phyloP scores from a whole-genome alignment of 768 basidiomycete species.

The Gloeophyllum trabeum region DNA sequence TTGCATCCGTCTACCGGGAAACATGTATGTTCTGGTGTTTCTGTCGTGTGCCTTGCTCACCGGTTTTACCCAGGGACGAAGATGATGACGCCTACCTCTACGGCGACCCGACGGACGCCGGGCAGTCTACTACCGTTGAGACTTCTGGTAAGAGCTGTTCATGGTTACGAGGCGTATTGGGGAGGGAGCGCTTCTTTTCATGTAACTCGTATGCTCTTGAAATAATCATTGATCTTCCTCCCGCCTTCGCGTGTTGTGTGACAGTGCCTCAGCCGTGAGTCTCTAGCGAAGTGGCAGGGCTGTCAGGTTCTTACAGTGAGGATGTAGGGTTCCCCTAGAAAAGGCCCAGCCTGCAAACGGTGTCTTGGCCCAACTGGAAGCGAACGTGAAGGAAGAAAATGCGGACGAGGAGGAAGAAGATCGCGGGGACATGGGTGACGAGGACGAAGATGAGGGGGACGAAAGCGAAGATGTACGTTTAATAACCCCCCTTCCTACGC shows the following conservation, averaged over 20 bases:
- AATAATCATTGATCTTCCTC: not conserved
- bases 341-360: not conserved
- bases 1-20: too few species aligned
- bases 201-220: not conserved
- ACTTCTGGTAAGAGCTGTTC: conserved; percentile 34
- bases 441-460: conserved; percentile 33
- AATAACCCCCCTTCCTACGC: not conserved
- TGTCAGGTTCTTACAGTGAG: not conserved
- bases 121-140: conserved; percentile 14
- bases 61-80: conserved; percentile 13
- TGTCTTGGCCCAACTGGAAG: not conserved
- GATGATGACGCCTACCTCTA: conserved; percentile 22
- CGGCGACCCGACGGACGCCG: conserved; percentile 14
- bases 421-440: conserved; percentile 25
- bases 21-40: too few species aligned
- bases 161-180: conserved; percentile 13
- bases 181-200: not conserved
- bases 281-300: not conserved
- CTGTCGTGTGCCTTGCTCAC: too few species aligned
- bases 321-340: not conserved
- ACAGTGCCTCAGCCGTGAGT: not conserved
- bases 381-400: not conserved
- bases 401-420: conserved; percentile 23
- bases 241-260: not conserved
- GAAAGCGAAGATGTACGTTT: conserved; percentile 28